Base-by-base conservation (phyloP, 768 basidiomycete species). In the Leccinellum rugosiceps region DNA sequence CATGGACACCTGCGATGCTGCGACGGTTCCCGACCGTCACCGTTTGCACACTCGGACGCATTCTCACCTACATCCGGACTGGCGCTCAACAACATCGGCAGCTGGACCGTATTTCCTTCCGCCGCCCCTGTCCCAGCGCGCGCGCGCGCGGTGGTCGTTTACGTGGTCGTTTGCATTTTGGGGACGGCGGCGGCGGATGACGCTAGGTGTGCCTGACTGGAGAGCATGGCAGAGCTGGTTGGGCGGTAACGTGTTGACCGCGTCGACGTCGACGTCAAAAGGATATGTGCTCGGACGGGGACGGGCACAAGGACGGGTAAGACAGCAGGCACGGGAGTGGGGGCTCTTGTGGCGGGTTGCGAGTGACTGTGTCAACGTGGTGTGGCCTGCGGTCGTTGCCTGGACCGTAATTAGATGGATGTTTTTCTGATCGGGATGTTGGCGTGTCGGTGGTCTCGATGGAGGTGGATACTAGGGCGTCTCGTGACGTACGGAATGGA, bases 131-230 rank as follows among this genome's bases (percentile, higher is more conserved):
- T 60, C 64, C 21, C 72, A 67, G 47, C 59, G 66, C 25, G 49
- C 57, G 19, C 65, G 62, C n/a, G 28, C 26, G 59, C 59, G 55
- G 65, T 66, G 46, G 46, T 71, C 74, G 68, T 68, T 72, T 41
- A 82, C 79, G 19, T 82, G 80, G 77, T 75, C 80, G 17, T 87
- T 88, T 64, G 75, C 77, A 23, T 75, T 86, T 53, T 67, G 75
- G 26, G 84, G 84, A 1, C 76, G 82, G 28, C 74, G 82, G 17
- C 77, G 85, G 58, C 79, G 82, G n/a, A 65, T 88, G 58, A 76
- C 78, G 17, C 19, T 87, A 14, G 69, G 73, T 6, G 55, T 77
- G 28, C 83, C 84, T 0, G 53, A 59, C 63, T 59, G 74, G 75
- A 66, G 56, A 51, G 21, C 61, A 30, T 41, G 60, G 60, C 6